Evolutionary conservation across 169 alveolate species (phyloP).

Genomic region (Plasmodium gaboni): DNA sequence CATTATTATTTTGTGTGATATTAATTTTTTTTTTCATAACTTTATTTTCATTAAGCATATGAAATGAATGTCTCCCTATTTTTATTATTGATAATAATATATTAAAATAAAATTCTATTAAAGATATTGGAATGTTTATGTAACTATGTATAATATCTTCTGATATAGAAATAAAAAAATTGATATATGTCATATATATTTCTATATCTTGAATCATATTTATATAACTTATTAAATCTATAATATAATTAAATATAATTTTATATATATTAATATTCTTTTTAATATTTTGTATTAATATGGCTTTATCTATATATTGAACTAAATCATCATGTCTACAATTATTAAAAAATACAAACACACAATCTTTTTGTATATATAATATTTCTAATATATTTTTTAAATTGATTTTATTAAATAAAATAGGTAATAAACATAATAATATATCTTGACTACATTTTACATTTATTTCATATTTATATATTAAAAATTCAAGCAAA

Average conservation of each 20-base stretch:
- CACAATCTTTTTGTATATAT: slow-evolving; percentile 49
- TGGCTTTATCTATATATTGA: slow-evolving; percentile 11
- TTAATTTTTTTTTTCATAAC: neutral
- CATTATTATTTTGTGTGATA: neutral
- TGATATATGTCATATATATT: slow-evolving; percentile 31
- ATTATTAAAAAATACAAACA: slow-evolving; percentile 46
- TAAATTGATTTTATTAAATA: slow-evolving; percentile 5
- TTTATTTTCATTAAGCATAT: neutral
- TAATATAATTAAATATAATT: slow-evolving; percentile 32
- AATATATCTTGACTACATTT: slow-evolving; percentile 60
- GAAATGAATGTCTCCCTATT: slow-evolving; percentile 15
- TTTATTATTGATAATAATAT: slow-evolving; percentile 13
- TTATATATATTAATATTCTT: slow-evolving; percentile 48
- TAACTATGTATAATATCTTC: slow-evolving; percentile 36
- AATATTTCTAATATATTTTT: slow-evolving; percentile 60
- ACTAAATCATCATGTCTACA: slow-evolving; percentile 25
- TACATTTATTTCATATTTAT: slow-evolving; percentile 70
- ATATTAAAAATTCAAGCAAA: slow-evolving; percentile 50
- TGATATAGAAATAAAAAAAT: slow-evolving; percentile 52
- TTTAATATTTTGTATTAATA: slow-evolving; percentile 49
- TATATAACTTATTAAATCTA: slow-evolving; percentile 11
- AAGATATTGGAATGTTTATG: slow-evolving; percentile 28
- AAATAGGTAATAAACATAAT: slow-evolving; percentile 37
- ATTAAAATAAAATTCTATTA: slow-evolving; percentile 59
- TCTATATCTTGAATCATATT: neutral